Conservation (phyloP, 208 protist genomes). For the Angomonas ambiguus region DNA sequence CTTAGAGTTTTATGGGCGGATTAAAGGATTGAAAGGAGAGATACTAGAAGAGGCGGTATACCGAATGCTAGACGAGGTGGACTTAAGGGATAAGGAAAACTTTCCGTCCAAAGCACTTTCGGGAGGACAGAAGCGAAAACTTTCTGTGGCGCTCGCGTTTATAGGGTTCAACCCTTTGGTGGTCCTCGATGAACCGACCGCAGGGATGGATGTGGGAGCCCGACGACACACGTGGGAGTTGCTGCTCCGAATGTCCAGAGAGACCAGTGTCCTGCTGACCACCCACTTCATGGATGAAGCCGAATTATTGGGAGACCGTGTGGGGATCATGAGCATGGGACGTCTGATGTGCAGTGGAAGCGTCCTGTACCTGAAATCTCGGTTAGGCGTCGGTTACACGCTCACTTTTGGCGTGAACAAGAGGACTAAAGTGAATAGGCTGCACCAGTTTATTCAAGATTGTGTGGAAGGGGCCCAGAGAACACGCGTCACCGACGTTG, state of each 20-base stretch:
- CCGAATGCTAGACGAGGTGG: constrained; percentile 32
- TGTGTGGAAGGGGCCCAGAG: no score
- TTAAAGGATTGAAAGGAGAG: constrained; percentile 73
- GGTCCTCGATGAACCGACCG: constrained; percentile 90
- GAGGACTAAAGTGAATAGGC: constrained; percentile 14
- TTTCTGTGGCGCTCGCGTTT: constrained; percentile 82
- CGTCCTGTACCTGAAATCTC: constrained; percentile 53
- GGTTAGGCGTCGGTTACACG: constrained; percentile 54
- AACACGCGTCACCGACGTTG: no score
- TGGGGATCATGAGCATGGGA: constrained; percentile 88
- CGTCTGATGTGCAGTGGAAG: constrained; percentile 48
- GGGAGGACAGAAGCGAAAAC: constrained; percentile 86
- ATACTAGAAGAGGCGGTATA: constrained; percentile 27
- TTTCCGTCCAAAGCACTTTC: constrained; percentile 32
- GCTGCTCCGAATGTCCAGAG: constrained; percentile 33
- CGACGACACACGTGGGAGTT: constrained; percentile 83
- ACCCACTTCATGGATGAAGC: constrained; percentile 98
- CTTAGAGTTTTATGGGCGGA: constrained; percentile 76
- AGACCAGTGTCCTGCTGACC: constrained; percentile 63
- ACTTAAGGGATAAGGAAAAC: constrained; percentile 40
- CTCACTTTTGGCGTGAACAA: constrained; percentile 51
- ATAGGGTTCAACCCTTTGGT: constrained; percentile 63
- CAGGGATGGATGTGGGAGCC: constrained; percentile 80
- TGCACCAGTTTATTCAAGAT: constrained; percentile 15
- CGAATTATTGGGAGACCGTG: constrained; percentile 87